A percentile compares a stretch with the other conserved stretches of the same genome.
These are phyloP conservation scores for Blastobotrys terrestris DNA, from an alignment of 805 yeast species.

Conservation along the genomic window DNA sequence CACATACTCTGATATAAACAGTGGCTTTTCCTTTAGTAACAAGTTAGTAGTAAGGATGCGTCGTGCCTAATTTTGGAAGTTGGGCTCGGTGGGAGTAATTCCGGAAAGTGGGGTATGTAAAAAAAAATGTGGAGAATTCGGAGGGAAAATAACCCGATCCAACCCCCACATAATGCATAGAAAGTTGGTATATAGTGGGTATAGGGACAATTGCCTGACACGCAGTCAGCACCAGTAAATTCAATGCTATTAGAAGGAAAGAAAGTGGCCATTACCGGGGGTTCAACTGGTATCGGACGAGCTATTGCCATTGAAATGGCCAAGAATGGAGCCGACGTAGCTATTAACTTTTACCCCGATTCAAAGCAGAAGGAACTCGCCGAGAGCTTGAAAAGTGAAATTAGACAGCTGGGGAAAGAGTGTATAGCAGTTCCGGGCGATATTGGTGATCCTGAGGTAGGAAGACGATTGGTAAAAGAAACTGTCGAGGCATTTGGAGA, in stretches of 20 bases:
- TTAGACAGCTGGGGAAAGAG: slow-evolving; percentile 35
- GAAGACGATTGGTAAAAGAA: slow-evolving; percentile 21
- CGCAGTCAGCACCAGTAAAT: background rate
- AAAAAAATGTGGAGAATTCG: no score
- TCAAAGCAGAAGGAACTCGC: slow-evolving; percentile 56
- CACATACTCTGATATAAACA: no score
- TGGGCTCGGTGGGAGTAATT: no score
- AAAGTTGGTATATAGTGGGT: no score
- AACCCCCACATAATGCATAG: no score
- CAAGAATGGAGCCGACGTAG: slow-evolving; percentile 39
- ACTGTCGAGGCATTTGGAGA: slow-evolving; percentile 40
- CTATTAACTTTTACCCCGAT: slow-evolving; percentile 21
- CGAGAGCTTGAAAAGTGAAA: slow-evolving; percentile 44
- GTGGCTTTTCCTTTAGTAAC: no score
- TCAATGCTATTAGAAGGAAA: slow-evolving; percentile 26
- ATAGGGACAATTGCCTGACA: background rate
- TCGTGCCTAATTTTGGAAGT: no score
- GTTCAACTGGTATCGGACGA: slow-evolving; percentile 47
- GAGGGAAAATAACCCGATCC: no score
- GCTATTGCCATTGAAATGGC: slow-evolving; percentile 45
- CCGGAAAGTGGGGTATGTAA: no score
- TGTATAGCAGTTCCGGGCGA: slow-evolving; percentile 38
- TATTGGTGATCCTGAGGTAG: slow-evolving; percentile 37
- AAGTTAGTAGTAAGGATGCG: no score
- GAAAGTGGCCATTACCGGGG: slow-evolving; percentile 45